Evolutionary conservation across 768 basidiomycete genomes (phyloP).

Genomic region (Pleurotus djamor): DNA sequence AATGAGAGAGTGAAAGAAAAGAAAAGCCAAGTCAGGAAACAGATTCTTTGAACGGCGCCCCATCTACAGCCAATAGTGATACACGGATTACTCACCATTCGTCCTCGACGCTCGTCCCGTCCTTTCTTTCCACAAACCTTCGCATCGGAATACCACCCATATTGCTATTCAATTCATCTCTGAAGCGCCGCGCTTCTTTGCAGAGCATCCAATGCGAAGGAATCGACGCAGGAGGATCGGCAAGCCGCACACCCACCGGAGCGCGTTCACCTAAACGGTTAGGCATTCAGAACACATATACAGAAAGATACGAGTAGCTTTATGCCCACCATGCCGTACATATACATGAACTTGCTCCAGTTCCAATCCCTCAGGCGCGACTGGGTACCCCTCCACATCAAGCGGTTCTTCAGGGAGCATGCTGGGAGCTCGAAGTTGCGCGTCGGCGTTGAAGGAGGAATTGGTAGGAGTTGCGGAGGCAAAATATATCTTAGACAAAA

Average conservation of each 20-base stretch:
- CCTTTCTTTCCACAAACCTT: constrained; percentile 52
- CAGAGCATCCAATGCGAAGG: constrained; percentile 73
- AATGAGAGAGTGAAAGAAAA: neutral
- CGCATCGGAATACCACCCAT: constrained; percentile 31
- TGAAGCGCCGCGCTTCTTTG: constrained; percentile 48
- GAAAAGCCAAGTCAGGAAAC: neutral
- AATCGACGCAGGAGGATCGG: constrained; percentile 59
- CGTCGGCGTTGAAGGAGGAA: neutral
- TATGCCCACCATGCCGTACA: constrained; percentile 65
- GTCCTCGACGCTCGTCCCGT: constrained; percentile 53
- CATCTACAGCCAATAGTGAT: neutral
- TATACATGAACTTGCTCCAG: constrained; percentile 76
- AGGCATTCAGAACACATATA: neutral
- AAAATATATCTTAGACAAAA: neutral
- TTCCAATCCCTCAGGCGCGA: constrained; percentile 49
- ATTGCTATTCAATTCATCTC: constrained; percentile 34
- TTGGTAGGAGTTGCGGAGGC: neutral
- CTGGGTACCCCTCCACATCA: constrained; percentile 60
- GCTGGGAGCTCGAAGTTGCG: constrained; percentile 15
- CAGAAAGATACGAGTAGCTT: neutral
- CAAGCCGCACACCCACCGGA: constrained; percentile 68
- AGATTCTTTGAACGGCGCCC: neutral
- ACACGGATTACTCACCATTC: constrained; percentile 51
- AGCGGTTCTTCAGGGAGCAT: constrained; percentile 43
- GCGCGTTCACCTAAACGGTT: constrained; percentile 67